phyloP scores from a whole-genome alignment of 2,329 filamentous ascomycete species.

The Microthyrium microscopicum region DNA sequence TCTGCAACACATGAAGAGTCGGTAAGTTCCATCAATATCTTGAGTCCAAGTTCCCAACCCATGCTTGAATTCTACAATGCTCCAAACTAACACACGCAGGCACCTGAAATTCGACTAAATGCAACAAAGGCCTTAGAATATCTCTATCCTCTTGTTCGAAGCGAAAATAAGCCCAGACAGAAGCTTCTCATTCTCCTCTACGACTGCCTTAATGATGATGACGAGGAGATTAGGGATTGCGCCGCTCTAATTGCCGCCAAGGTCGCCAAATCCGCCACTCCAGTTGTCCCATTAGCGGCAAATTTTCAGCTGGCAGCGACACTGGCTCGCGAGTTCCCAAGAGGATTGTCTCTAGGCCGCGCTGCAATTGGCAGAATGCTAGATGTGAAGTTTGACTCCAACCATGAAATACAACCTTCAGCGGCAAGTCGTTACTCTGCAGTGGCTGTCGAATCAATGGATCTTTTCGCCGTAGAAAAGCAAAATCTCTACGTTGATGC shows the following conservation, averaged over 20 bases:
- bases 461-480: constrained; percentile 75
- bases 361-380: too few species aligned
- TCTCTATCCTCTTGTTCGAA: too few species aligned
- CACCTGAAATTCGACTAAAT: neutral
- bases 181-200: constrained; percentile 51
- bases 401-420: neutral
- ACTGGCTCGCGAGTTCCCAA: too few species aligned
- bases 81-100: too few species aligned
- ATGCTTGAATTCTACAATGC: too few species aligned
- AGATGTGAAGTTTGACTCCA: too few species aligned
- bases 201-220: constrained; percentile 71
- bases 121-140: neutral
- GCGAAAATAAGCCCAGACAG: too few species aligned
- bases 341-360: too few species aligned
- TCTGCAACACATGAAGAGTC: too few species aligned
- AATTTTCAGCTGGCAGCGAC: constrained; percentile 22
- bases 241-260: constrained; percentile 35
- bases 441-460: constrained; percentile 33
- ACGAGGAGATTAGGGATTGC: constrained; percentile 65
- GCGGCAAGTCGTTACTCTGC: neutral
- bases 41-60: too few species aligned
- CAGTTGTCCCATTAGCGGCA: constrained; percentile 33
- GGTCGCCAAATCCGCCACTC: too few species aligned
- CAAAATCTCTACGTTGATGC: constrained; percentile 85
- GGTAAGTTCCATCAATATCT: too few species aligned